Evolutionary conservation across 2,329 filamentous ascomycete genomes (phyloP), one percentile per base, ranked within the genome.

Genomic region (Dactylonectria estremocensis): DNA sequence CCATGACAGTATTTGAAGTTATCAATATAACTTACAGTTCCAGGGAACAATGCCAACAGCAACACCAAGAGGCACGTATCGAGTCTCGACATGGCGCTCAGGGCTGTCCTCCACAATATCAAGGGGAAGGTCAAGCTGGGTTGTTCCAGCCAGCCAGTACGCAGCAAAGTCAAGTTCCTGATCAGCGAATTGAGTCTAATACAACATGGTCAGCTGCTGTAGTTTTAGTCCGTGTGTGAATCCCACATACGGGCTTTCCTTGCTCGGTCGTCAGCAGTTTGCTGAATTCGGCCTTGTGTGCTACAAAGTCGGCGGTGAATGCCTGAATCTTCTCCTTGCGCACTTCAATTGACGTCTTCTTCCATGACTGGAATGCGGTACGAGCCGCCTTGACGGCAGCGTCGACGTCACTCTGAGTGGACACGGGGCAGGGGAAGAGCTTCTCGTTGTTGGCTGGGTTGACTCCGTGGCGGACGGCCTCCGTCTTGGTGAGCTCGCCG

Each of bases 31-130:
- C 52, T 40, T 7, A 46, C 31, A 61, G 40, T 61, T 61, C 58
- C 48, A 61, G 24, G 48, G 58, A 28, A 53, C 48, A 9, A 61
- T 61, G n/a, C 46, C 58, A 24, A 61, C 58, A n/a, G 33, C 24
- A 5, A 61, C 46, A 10, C 58, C 58, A n/a, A 61, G 45, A 13
- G 58, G 58, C 18, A 46, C 45, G 16, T 61, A 53, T 14, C 35
- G 48, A 55, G 52, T 55, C 33, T 13, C 37, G 31, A 55, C 31
- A 14, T 22, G n/a, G 6, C 52, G 31, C n/a, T 55, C 33, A 10
- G 52, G 52, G 52, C 8, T 55, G 10, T 22, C 52, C 9, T 55
- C 52, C n/a, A 55, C 31, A 11, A 55, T n/a, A 5, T 55, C 52
- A 14, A 14, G 31, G 9, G 52, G 52, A 22, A 55, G n/a, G 5